phyloP scores from a whole-genome alignment of 2,329 filamentous ascomycete species.

The Macrophomina pseudophaseolina region DNA sequence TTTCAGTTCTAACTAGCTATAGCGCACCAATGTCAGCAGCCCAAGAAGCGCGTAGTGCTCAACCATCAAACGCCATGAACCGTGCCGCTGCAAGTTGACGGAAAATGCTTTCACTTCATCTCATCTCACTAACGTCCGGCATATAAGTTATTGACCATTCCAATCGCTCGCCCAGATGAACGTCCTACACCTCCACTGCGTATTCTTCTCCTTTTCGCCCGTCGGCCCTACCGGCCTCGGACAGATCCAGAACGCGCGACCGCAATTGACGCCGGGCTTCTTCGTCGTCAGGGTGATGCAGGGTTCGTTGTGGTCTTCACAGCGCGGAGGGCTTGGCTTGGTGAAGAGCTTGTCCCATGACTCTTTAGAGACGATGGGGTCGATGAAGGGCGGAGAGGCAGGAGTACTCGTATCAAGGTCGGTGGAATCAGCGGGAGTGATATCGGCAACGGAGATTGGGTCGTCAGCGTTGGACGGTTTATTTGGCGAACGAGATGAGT shows the following conservation, averaged over 20 bases:
- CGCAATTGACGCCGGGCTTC: conserved; percentile 83
- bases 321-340: conserved; percentile 74
- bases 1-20: too few relatives aligned
- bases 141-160: conserved; percentile 44
- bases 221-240: conserved; percentile 81
- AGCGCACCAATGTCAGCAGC: too few relatives aligned
- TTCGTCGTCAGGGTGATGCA: conserved; percentile 85
- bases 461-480: background rate
- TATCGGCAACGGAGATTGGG: background rate
- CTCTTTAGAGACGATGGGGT: conserved; percentile 75
- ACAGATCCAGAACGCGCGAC: conserved; percentile 71
- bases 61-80: too few relatives aligned
- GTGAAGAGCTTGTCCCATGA: conserved; percentile 86
- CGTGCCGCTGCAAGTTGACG: background rate
- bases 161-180: conserved; percentile 75
- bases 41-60: too few relatives aligned
- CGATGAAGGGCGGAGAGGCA: conserved; percentile 51
- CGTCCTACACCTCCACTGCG: conserved; percentile 85
- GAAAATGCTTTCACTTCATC: background rate
- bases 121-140: background rate
- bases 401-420: background rate
- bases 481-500: background rate
- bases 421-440: background rate
- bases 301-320: conserved; percentile 82
- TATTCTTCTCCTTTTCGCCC: conserved; percentile 81